Evolutionary conservation across 495 filamentous ascomycete species (phyloP).

Genomic region (Massariosphaeria phaeospora): DNA sequence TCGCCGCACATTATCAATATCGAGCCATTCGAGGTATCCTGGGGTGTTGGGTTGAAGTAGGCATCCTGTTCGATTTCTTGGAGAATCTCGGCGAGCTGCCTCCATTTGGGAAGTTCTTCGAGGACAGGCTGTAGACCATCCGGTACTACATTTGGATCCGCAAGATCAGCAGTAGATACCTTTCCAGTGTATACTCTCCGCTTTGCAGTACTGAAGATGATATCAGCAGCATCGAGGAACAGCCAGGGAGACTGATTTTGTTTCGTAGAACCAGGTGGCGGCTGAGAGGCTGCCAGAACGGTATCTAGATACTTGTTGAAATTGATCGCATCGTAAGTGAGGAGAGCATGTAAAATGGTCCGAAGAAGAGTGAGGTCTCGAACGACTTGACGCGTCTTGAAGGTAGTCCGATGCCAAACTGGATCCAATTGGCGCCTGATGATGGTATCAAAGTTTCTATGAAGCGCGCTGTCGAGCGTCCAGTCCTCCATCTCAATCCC

Average conservation of each 20-base stretch:
- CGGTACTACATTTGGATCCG: constrained; percentile 46
- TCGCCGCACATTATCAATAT: constrained; percentile 95
- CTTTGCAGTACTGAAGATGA: constrained; percentile 87
- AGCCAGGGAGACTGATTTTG: constrained; percentile 94
- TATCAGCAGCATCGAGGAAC: constrained; percentile 91
- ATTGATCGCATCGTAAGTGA: constrained; percentile 84
- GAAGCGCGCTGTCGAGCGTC: constrained; percentile 91
- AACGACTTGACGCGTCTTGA: constrained; percentile 89
- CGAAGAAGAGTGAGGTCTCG: constrained; percentile 80
- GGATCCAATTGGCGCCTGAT: constrained; percentile 88
- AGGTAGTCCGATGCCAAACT: constrained; percentile 95
- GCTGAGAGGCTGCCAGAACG: constrained; percentile 83
- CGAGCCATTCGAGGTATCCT: constrained; percentile 84
- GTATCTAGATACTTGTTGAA: constrained; percentile 93
- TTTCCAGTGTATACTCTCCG: constrained; percentile 80
- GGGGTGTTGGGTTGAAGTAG: constrained; percentile 68
- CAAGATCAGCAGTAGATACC: constrained; percentile 43
- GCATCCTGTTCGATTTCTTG: constrained; percentile 90
- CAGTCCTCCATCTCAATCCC: constrained; percentile 95
- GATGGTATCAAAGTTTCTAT: constrained; percentile 85
- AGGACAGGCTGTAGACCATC: constrained; percentile 80
- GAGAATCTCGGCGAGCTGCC: constrained; percentile 73
- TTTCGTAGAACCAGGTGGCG: constrained; percentile 78
- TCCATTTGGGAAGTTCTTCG: constrained; percentile 95
- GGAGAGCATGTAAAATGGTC: constrained; percentile 73